Base-by-base conservation (phyloP, 371 early-diverging fungal species). In the Lichtheimia hyalospora region DNA sequence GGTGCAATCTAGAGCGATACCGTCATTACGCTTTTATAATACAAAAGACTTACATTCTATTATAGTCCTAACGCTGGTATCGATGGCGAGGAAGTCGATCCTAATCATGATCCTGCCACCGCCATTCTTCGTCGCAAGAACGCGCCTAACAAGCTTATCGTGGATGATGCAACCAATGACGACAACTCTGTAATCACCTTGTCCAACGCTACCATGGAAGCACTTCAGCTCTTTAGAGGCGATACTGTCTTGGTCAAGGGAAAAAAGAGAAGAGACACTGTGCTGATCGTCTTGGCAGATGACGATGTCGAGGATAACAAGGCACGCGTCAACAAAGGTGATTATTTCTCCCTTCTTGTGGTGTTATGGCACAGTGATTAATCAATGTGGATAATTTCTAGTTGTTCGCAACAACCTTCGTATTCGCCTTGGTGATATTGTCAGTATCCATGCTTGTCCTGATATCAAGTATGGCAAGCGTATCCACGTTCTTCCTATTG, bases 361-460 rank as follows among this genome's bases (percentile, higher is more conserved):
- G 46, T 16, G 10, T n/a, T 2, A 46, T 46, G 46, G 34, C 34
- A 46, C 10, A 46, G 44, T 21, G 7, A 10, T 55, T 28, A 42
- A 5, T 34, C 14, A 49, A 28, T 10, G 58, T 15, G 25, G 20
- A 34, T 20, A 18, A 39, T 28, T 8, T 52, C 21, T 53, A 90
- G 95, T 96, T 59, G 97, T 93, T n/a, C 89, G 98, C 60, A 89
- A 92, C 66, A 99, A 99, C 83, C 82, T 99, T 63, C 92, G 99
- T 65, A 87, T 99, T 16, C 90, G 99, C 41, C 88, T 99, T 53
- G 98, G 99, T 61, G 99, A 99, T 80, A 89, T 98, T 59, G 94
- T 99, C 54, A 94, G 95, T 53, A 86, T 99, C 61, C 98, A 99
- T 78, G 82, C 97, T 51, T 92, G 92, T 74, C 83, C 94, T 24